Percentiles rank a stretch among this genome's conserved stretches.
These are phyloP conservation scores for Prunella vulgaris DNA, from an alignment of 257 asterid genomes.

Conservation along the genomic window DNA sequence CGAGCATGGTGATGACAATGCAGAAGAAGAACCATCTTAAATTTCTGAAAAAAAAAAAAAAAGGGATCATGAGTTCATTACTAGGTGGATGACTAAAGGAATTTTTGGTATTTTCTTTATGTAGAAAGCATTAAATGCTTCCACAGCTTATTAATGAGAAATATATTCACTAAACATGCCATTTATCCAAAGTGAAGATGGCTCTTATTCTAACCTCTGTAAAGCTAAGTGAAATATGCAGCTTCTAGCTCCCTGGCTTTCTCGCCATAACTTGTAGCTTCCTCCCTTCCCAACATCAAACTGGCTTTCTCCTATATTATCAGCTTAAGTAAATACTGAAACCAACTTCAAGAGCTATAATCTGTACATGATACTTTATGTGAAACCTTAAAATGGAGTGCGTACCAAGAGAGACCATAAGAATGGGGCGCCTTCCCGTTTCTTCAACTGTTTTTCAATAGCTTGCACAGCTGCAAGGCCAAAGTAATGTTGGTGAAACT, in stretches of 20 bases:
- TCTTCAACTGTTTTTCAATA: slow-evolving; percentile 63
- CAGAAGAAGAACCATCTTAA: slow-evolving; percentile 27
- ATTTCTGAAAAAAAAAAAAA: slow-evolving; percentile 20
- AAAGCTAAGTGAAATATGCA: slow-evolving; percentile 43
- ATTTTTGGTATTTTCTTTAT: not conserved
- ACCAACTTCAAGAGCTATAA: not conserved
- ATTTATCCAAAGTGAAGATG: not conserved
- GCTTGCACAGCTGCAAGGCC: slow-evolving; percentile 54
- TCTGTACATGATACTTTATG: not conserved
- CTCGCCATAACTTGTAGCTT: slow-evolving; percentile 49
- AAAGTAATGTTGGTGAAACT: slow-evolving; percentile 7
- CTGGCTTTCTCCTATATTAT: slow-evolving; percentile 61
- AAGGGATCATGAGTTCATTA: not conserved
- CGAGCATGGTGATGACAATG: not conserved
- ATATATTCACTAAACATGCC: not conserved
- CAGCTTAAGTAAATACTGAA: not conserved
- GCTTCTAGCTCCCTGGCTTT: slow-evolving; percentile 53
- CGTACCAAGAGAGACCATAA: slow-evolving; percentile 81
- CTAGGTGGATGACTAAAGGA: not conserved
- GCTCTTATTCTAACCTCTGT: slow-evolving; percentile 9
- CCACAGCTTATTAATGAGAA: not conserved
- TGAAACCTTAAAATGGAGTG: not conserved
- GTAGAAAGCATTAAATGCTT: not conserved
- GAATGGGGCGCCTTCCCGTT: slow-evolving; percentile 70
- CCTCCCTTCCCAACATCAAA: slow-evolving; percentile 41